Evolutionary conservation across 768 basidiomycete genomes (phyloP).

Genomic region (Tricholoma flavovirens): DNA sequence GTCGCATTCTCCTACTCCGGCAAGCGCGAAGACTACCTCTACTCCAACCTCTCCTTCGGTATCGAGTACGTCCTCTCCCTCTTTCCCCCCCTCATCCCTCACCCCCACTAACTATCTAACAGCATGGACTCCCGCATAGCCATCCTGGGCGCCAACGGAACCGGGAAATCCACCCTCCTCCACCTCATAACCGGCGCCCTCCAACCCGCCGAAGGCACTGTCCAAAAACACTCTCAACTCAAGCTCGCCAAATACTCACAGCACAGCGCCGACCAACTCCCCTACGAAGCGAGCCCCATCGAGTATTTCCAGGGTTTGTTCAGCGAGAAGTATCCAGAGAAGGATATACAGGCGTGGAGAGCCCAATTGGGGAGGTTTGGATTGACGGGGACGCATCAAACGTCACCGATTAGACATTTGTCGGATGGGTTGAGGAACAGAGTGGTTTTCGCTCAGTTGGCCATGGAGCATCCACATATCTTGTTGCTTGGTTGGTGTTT

Average conservation of each 20-base stretch:
- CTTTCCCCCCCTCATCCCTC: neutral
- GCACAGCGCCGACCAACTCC: constrained; percentile 97
- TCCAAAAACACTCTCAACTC: constrained; percentile 83
- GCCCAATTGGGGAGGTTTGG: constrained; percentile 95
- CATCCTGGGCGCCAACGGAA: constrained; percentile 94
- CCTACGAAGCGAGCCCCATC: constrained; percentile 85
- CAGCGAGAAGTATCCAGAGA: constrained; percentile 82
- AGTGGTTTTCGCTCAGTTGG: constrained; percentile 92
- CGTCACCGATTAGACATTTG: constrained; percentile 86
- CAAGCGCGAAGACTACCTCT: constrained; percentile 81
- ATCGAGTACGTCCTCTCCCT: constrained; percentile 61
- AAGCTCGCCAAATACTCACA: constrained; percentile 99
- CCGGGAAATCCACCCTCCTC: constrained; percentile 89
- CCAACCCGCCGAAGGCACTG: constrained; percentile 76
- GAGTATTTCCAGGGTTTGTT: constrained; percentile 91
- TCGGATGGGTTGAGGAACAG: constrained; percentile 96
- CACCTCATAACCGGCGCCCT: constrained; percentile 83
- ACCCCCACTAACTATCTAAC: constrained; percentile 21
- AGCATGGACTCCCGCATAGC: constrained; percentile 95
- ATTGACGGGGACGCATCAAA: constrained; percentile 90
- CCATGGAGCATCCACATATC: constrained; percentile 98
- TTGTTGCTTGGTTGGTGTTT: constrained; percentile 60
- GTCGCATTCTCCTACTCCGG: constrained; percentile 97
- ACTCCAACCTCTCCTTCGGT: constrained; percentile 89
- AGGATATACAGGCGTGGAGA: constrained; percentile 89